Conservation (phyloP, 768 basidiomycete species). For the Amylocystis lapponica region DNA sequence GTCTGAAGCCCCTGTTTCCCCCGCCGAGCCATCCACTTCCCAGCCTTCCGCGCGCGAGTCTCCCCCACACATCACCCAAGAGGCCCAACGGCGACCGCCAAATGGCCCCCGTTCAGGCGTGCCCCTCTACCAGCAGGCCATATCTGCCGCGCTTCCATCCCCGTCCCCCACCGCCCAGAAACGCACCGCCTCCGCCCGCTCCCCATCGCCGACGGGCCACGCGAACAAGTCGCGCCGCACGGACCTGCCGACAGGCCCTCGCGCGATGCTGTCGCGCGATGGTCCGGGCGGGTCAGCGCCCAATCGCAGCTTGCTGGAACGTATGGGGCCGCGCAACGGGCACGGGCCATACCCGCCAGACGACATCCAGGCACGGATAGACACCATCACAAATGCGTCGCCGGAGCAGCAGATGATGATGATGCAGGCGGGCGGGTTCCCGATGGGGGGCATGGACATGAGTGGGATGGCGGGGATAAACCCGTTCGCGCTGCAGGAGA, state of each 20-base stretch:
- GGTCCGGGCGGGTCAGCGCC: constrained; percentile 24
- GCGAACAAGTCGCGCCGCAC: constrained; percentile 66
- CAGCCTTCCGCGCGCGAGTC: constrained; percentile 22
- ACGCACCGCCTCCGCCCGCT: constrained; percentile 59
- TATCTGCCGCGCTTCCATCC: constrained; percentile 57
- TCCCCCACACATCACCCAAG: constrained; percentile 27
- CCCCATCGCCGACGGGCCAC: constrained; percentile 54
- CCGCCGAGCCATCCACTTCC: constrained; percentile 30
- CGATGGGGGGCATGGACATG: constrained; percentile 55
- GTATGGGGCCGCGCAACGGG: constrained; percentile 49
- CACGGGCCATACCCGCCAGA: constrained; percentile 30
- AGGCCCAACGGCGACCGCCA: constrained; percentile 39
- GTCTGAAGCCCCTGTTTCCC: constrained; percentile 35
- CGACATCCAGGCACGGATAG: constrained; percentile 74
- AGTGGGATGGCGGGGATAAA: constrained; percentile 55
- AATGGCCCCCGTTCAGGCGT: constrained; percentile 46
- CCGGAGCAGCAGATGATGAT: constrained; percentile 46
- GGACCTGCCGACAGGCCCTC: constrained; percentile 79
- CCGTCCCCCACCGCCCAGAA: constrained; percentile 50
- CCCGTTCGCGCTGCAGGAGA: constrained; percentile 75
- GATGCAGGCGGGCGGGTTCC: constrained; percentile 32
- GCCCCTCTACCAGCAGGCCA: constrained; percentile 65
- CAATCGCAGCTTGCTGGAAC: constrained; percentile 77
- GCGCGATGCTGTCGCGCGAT: constrained; percentile 57
- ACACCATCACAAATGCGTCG: constrained; percentile 59